phyloP scores from a whole-genome alignment of 768 basidiomycete genomes.

The Boletus edulis region DNA sequence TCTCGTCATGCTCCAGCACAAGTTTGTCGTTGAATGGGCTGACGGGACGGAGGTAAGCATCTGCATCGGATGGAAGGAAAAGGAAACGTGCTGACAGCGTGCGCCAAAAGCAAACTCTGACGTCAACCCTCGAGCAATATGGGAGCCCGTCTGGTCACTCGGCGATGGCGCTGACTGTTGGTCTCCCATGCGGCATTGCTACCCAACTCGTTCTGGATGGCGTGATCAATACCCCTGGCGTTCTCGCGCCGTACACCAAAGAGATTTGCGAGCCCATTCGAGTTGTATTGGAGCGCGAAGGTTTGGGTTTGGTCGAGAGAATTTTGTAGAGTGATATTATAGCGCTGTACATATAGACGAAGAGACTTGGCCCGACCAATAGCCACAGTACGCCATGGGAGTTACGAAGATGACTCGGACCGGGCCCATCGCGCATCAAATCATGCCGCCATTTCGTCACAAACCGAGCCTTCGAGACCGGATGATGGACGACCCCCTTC shows the following conservation, averaged over 20 bases:
- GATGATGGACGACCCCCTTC: too few relatives aligned
- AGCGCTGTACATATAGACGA: too few relatives aligned
- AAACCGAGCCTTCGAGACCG: too few relatives aligned
- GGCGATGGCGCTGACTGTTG: constrained; percentile 91
- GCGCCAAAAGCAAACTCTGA: constrained; percentile 65
- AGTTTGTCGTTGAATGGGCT: constrained; percentile 87
- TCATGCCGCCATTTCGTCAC: too few relatives aligned
- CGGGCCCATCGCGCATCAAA: too few relatives aligned
- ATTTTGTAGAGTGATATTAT: constrained; percentile 48
- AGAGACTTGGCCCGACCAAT: too few relatives aligned
- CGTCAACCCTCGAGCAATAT: constrained; percentile 89
- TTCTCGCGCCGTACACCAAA: constrained; percentile 84
- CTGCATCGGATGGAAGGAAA: not conserved
- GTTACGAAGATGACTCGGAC: too few relatives aligned
- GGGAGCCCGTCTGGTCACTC: constrained; percentile 77
- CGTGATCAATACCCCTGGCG: constrained; percentile 70
- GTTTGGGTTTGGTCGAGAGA: constrained; percentile 69
- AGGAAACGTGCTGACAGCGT: constrained; percentile 3
- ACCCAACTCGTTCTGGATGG: constrained; percentile 91
- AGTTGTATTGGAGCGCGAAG: constrained; percentile 66
- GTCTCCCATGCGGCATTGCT: constrained; percentile 92
- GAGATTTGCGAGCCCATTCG: constrained; percentile 79
- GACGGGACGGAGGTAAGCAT: constrained; percentile 68
- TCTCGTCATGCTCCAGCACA: constrained; percentile 97
- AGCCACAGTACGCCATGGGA: too few relatives aligned